Conservation (phyloP, 2,329 filamentous ascomycete species). For the Ascosphaera aggregata region DNA sequence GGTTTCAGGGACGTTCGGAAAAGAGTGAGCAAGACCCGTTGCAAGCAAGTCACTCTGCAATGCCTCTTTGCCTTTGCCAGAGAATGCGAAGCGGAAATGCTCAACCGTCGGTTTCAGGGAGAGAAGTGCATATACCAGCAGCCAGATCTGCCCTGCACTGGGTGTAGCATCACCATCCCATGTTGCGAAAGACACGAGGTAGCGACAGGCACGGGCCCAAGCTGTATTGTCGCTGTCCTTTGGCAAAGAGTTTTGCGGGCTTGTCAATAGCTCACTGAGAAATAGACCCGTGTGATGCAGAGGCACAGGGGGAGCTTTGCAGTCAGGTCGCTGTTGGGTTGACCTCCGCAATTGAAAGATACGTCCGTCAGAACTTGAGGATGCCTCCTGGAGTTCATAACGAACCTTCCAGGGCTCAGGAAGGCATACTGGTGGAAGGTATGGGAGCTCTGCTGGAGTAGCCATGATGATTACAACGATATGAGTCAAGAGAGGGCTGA, state of each 20-base stretch:
- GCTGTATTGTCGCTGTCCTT: conserved; percentile 15
- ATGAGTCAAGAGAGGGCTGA: no score
- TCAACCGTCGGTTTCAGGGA: conserved; percentile 12
- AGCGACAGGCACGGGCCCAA: conserved; percentile 15
- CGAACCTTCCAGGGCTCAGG: conserved; percentile 8
- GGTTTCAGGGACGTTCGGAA: conserved; percentile 16
- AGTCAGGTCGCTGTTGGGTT: conserved; percentile 6
- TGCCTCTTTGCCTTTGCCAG: conserved; percentile 9
- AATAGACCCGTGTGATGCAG: conserved; percentile 11
- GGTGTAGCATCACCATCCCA: conserved; percentile 13
- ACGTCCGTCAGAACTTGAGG: conserved; percentile 4
- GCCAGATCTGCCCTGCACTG: conserved; percentile 17
- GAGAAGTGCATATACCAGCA: conserved; percentile 16
- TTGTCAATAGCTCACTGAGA: conserved; percentile 11
- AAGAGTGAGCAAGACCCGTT: conserved; percentile 20
- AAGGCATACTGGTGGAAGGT: conserved; percentile 6
- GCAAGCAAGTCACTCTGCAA: conserved; percentile 12
- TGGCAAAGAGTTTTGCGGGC: conserved; percentile 7
- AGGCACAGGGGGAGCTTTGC: conserved; percentile 7
- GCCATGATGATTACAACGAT: conserved; percentile 2
- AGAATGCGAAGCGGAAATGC: conserved; percentile 13
- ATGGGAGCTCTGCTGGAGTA: conserved; percentile 1
- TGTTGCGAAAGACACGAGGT: conserved; percentile 11
- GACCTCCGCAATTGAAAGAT: conserved; percentile 7
- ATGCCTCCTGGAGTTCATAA: conserved; percentile 7